A percentile compares a stretch with the other conserved stretches of the same genome.
phyloP scores from a whole-genome alignment of 2,329 filamentous ascomycete species.

The Achaetomium macrosporum region DNA sequence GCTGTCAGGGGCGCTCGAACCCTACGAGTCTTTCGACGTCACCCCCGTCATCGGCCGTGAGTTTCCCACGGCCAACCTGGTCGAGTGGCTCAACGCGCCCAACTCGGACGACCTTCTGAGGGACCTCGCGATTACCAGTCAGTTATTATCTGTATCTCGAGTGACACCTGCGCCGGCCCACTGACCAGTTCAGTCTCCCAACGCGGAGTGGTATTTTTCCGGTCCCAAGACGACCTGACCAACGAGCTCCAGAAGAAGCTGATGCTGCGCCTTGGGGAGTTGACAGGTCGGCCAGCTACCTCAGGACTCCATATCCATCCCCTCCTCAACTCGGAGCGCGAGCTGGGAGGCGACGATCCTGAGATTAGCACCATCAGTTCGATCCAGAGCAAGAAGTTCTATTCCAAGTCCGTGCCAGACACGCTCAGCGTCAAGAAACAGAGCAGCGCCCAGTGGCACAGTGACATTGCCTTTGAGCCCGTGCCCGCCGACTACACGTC shows the following conservation, averaged over 20 bases:
- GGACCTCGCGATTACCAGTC: conserved; percentile 63
- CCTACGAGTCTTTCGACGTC: conserved; percentile 50
- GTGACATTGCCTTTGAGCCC: conserved; percentile 49
- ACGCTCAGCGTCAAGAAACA: conserved; percentile 31
- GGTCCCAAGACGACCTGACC: conserved; percentile 50
- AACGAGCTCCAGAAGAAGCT: conserved; percentile 57
- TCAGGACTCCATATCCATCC: conserved; percentile 58
- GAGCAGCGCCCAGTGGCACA: conserved; percentile 42
- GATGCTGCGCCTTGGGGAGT: conserved; percentile 51
- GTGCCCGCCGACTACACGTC: conserved; percentile 50
- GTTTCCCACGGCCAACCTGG: conserved; percentile 52
- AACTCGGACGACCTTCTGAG: conserved; percentile 59
- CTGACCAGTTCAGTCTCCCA: conserved; percentile 45
- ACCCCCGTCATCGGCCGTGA: conserved; percentile 60
- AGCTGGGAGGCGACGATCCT: conserved; percentile 45
- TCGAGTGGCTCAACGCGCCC: conserved; percentile 54
- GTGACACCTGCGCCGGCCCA: not conserved
- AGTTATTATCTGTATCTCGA: conserved; percentile 12
- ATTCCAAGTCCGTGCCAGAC: conserved; percentile 23
- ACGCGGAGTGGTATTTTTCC: conserved; percentile 60
- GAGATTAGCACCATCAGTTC: conserved; percentile 58
- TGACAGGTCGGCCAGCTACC: conserved; percentile 51
- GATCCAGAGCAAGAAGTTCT: conserved; percentile 38
- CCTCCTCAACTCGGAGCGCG: conserved; percentile 47
- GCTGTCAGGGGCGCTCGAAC: conserved; percentile 45